phyloP scores from a whole-genome alignment of 2,329 filamentous ascomycete species.

The Celoporthe dispersa region DNA sequence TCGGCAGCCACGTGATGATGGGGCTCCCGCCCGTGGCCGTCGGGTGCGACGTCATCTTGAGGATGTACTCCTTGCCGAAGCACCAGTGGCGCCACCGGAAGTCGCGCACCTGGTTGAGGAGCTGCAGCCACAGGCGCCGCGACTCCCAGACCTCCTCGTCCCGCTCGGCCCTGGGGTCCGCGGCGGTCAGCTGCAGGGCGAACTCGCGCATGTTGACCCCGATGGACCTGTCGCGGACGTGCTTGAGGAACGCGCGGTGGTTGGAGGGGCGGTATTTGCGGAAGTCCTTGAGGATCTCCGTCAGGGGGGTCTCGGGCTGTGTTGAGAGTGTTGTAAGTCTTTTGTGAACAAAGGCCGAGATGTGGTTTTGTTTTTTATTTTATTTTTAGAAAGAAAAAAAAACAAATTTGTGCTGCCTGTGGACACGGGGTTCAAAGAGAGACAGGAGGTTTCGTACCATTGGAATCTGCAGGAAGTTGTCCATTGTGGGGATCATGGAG shows the following conservation, averaged over 20 bases:
- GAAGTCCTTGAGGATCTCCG: slow-evolving; percentile 86
- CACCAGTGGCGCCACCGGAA: slow-evolving; percentile 88
- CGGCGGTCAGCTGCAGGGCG: slow-evolving; percentile 47
- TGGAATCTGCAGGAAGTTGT: slow-evolving; percentile 81
- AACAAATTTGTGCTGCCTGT: neutral
- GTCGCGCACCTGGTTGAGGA: slow-evolving; percentile 76
- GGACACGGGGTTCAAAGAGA: neutral
- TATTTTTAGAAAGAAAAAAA: neutral
- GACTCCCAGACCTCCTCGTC: slow-evolving; percentile 56
- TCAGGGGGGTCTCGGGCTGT: slow-evolving; percentile 78
- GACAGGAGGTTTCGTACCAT: slow-evolving; percentile 54
- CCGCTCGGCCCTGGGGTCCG: slow-evolving; percentile 33
- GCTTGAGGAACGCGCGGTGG: slow-evolving; percentile 82
- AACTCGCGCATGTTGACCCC: slow-evolving; percentile 62
- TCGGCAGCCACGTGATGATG: slow-evolving; percentile 84
- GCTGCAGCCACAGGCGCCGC: slow-evolving; percentile 63
- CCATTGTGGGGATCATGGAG: slow-evolving; percentile 88
- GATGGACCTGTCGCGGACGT: slow-evolving; percentile 60
- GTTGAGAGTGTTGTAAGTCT: neutral
- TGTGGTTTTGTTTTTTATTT: no score
- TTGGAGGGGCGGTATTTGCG: slow-evolving; percentile 86
- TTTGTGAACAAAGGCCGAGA: no score
- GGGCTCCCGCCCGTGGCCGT: slow-evolving; percentile 81
- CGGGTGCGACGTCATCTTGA: slow-evolving; percentile 76
- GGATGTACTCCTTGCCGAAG: slow-evolving; percentile 82